phyloP scores from a whole-genome alignment of 2,329 filamentous ascomycete species.

The Lojkania enalia region DNA sequence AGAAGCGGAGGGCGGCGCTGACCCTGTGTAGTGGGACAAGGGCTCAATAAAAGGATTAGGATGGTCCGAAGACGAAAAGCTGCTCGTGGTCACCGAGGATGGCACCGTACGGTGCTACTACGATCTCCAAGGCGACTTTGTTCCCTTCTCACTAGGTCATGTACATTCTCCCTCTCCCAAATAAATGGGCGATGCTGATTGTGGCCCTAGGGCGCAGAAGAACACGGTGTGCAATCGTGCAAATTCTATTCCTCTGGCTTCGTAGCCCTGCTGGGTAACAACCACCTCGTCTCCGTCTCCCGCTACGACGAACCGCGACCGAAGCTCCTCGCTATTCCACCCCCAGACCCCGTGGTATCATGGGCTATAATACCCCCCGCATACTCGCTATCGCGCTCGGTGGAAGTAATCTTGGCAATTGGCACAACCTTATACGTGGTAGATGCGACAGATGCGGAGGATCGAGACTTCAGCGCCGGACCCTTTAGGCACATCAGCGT shows the following conservation, averaged over 20 bases:
- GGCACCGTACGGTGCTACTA: conserved; percentile 89
- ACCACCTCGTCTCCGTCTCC: conserved; percentile 81
- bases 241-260: conserved; percentile 92
- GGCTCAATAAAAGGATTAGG: conserved; percentile 84
- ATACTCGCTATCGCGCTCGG: conserved; percentile 86
- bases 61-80: conserved; percentile 94
- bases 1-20: not conserved
- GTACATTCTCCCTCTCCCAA: conserved; percentile 39
- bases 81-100: conserved; percentile 85
- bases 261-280: conserved; percentile 87
- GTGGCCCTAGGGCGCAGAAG: conserved; percentile 70
- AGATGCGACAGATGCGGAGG: conserved; percentile 87
- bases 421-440: conserved; percentile 82
- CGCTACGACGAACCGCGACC: conserved; percentile 90
- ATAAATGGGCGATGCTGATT: conserved; percentile 1
- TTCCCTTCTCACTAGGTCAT: conserved; percentile 88
- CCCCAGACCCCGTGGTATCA: conserved; percentile 77
- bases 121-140: conserved; percentile 92
- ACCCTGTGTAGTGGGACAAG: conserved; percentile 73
- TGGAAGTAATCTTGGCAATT: conserved; percentile 88
- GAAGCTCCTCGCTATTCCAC: conserved; percentile 74
- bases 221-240: conserved; percentile 84
- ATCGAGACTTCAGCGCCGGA: conserved; percentile 86
- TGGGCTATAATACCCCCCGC: conserved; percentile 89
- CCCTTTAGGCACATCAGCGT: conserved; percentile 90